Base-by-base conservation (phyloP, 75 land plant species). In the Pseudotsuga menziesii region DNA sequence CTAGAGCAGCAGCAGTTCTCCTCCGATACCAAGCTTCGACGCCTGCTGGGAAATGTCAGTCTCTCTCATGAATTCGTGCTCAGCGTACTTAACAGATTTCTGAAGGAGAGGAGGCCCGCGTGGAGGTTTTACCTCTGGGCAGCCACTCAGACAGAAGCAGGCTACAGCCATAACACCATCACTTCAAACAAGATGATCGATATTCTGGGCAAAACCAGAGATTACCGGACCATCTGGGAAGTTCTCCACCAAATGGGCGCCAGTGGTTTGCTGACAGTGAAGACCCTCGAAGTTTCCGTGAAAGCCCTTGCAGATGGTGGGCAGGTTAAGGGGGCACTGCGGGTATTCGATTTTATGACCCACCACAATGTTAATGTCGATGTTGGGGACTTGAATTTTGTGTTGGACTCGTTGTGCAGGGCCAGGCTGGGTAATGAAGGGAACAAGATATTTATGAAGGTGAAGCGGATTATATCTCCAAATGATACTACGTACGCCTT, bases 371-470 rank as follows among this genome's bases (percentile, higher is more conserved):
- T 64, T 59, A 54, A 22, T 48, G 81, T 78, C 58, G 78, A 52
- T 69, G 71, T 80, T 29, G 83, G 57, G 64, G 75, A 72, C 14
- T 74, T 89, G 17, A 86, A 84, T 57, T 73, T 66, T 16, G 85
- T 86, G 25, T 84, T 89, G 6, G 80, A 75, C 44, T 19, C 36
- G 62, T 74, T 89, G 48, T 80, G 83, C 73, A n/a, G 20, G 9
- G 2, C 22, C 4, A 84, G 73, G 78, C 75, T 86, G 8, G 88
- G 79, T n/a, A 83, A 58, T 2, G 91, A 84, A 66, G 88, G 88
- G 3, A 61, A 70, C 48, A 23, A 9, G 32, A 58, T 86, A 2
- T 60, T 60, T 22, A 60, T 17, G 23, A 60, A 60, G 61, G 81
- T 82, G 13, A 25, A 44, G 41, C 75, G 74, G 80, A 25, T 82